Percentiles rank a stretch among this genome's conserved stretches.
phyloP scores from a whole-genome alignment of 2,329 filamentous ascomycete genomes.

The Blastomyces gilchristii region DNA sequence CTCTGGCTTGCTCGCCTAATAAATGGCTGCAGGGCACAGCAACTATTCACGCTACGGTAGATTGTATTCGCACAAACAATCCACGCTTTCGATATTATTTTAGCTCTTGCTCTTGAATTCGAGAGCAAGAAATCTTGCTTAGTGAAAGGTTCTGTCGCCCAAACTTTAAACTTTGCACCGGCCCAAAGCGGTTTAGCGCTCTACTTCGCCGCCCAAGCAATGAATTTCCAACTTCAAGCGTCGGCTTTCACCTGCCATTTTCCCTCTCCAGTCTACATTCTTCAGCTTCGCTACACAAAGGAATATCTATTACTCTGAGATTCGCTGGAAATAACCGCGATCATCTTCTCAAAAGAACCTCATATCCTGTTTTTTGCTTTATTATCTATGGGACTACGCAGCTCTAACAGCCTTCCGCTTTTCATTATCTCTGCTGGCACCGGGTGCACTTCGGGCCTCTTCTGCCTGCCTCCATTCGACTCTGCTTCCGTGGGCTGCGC shows the following conservation, averaged over 20 bases:
- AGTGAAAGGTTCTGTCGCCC: neutral
- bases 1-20: neutral
- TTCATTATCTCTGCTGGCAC: constrained; percentile 19
- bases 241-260: neutral
- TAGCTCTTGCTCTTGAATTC: constrained; percentile 5
- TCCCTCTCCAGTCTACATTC: neutral
- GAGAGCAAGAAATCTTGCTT: neutral
- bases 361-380: neutral
- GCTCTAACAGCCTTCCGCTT: constrained; percentile 18
- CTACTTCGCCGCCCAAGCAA: neutral
- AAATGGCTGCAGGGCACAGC: neutral
- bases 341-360: neutral
- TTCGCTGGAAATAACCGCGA: neutral
- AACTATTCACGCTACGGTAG: neutral
- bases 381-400: constrained; percentile 19
- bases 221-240: neutral
- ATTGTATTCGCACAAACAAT: neutral
- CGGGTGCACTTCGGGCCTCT: constrained; percentile 15
- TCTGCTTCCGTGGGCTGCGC: constrained; percentile 13
- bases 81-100: neutral
- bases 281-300: neutral
- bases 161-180: neutral
- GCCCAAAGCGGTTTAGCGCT: constrained; percentile 4
- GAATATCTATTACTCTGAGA: neutral
- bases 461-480: constrained; percentile 8